A percentile compares a stretch with the other conserved stretches of the same genome.
These are phyloP conservation scores for Ophiocordyceps unilateralis DNA, from an alignment of 2,329 filamentous ascomycete genomes.

Conservation along the genomic window DNA sequence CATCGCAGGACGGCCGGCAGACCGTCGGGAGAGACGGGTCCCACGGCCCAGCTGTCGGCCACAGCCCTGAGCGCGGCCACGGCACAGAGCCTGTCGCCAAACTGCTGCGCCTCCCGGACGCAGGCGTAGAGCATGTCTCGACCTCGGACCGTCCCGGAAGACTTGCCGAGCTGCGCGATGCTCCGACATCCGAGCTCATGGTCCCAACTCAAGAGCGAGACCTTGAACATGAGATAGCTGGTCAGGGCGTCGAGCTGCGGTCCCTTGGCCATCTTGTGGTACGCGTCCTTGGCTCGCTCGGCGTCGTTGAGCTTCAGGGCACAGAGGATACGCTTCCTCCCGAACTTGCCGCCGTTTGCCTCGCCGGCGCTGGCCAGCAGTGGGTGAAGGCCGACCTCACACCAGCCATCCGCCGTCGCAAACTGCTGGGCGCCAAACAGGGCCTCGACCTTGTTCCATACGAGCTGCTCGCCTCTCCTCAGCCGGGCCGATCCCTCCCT, in stretches of 20 bases:
- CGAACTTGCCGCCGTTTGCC: constrained; percentile 48
- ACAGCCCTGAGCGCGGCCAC: constrained; percentile 18
- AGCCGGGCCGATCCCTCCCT: neutral
- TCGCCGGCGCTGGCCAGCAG: constrained; percentile 50
- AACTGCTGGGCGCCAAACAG: constrained; percentile 34
- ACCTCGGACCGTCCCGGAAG: constrained; percentile 26
- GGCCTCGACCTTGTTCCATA: constrained; percentile 66
- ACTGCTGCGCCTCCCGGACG: constrained; percentile 55
- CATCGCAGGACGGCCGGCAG: constrained; percentile 26
- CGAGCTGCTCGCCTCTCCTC: constrained; percentile 33
- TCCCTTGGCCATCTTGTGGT: constrained; percentile 39
- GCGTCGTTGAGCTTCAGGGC: constrained; percentile 30
- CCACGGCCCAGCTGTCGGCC: constrained; percentile 9
- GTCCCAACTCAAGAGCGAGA: constrained; percentile 44
- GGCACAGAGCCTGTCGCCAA: constrained; percentile 42
- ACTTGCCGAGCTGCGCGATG: constrained; percentile 40
- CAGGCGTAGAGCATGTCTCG: constrained; percentile 62
- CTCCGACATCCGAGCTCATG: constrained; percentile 42
- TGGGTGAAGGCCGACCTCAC: constrained; percentile 45
- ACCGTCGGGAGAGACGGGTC: constrained; percentile 8
- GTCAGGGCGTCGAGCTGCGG: constrained; percentile 47
- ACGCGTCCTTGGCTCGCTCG: constrained; percentile 16
- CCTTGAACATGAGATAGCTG: constrained; percentile 59
- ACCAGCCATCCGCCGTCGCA: constrained; percentile 50
- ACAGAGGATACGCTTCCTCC: constrained; percentile 58